Conservation (phyloP, 2,329 filamentous ascomycete species). For the Bipolaris sorokiniana region DNA sequence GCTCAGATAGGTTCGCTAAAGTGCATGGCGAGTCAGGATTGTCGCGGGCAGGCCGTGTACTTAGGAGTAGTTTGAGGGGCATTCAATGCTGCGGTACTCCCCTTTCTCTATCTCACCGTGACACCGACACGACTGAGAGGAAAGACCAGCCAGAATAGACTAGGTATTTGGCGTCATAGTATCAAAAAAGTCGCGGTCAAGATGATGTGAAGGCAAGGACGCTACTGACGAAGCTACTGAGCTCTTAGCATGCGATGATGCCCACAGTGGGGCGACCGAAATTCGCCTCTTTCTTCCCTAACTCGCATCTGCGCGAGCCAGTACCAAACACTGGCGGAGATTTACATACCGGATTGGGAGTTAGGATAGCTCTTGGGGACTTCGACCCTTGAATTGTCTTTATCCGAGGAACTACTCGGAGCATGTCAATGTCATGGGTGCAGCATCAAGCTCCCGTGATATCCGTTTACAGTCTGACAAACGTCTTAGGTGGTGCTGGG, state of each 20-base stretch:
- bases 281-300: conserved; percentile 2
- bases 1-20: conserved; percentile 8
- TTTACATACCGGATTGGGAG: conserved; percentile 3
- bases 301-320: conserved; percentile 10
- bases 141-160: not conserved
- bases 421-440: not conserved
- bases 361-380: not conserved
- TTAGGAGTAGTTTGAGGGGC: too few relatives aligned
- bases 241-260: conserved; percentile 22
- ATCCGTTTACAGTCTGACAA: conserved; percentile 4
- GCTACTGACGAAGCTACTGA: conserved; percentile 10
- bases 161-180: not conserved
- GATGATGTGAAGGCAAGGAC: conserved; percentile 12
- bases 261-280: conserved; percentile 14
- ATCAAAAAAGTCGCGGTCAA: conserved; percentile 8
- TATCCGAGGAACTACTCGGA: not conserved
- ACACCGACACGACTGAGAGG: not conserved
- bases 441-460: conserved; percentile 3
- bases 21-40: conserved; percentile 14
- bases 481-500: not conserved
- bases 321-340: conserved; percentile 8
- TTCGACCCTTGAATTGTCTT: not conserved
- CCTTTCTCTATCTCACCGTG: not conserved
- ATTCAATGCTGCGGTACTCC: too few relatives aligned
- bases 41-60: not conserved